Base-by-base conservation (phyloP, 768 basidiomycete genomes). In the Lentinula aciculospora region DNA sequence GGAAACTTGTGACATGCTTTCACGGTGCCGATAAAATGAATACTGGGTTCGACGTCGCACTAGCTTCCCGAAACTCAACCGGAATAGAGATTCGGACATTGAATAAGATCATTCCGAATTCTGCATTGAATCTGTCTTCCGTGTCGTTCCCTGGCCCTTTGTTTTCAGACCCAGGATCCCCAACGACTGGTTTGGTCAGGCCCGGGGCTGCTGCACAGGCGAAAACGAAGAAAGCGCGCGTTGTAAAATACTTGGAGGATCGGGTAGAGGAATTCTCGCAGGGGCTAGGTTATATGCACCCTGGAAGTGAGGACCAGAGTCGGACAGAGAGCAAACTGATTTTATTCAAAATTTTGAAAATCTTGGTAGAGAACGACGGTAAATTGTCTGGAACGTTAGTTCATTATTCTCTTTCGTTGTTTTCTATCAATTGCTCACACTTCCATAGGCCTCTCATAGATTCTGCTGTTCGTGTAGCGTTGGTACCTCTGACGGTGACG, bases 301-400 rank as follows among this genome's bases (percentile, higher is more conserved):
- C 77, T 44, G 78, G 78, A 36, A 77, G 76, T 59, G 62, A 69
- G 2, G 82, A 87, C 59, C 78, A 78, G 61, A 73, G 80, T 55
- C 79, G 78, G 51, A 80, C 85, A 25, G 92, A 97, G 65, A 89
- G 88, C 23, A 92, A 88, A 70, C 72, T 92, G 28, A 74, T 85
- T 1, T 72, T 98, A 19, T 76, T 93, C 28, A 85, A 80, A 60
- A 67, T 98, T 37, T 70, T 98, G 45, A 86, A 80, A 66, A 74
- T 89, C 7, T 81, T 98, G 81, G 79, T 98, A 1, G 89, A 95
- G 62, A 85, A 95, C 61, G 94, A 98, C 61, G 96, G 97, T 0
- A 83, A 83, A 54, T 71, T 97, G 19, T 83, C 85, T 31, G 94
- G 93, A 74, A 89, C 84, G 95, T 98, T 70, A 67, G 88, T 76